These are phyloP conservation scores for Wickerhamiella lipophila DNA, from an alignment of 805 yeast species.

Conservation along the genomic window DNA sequence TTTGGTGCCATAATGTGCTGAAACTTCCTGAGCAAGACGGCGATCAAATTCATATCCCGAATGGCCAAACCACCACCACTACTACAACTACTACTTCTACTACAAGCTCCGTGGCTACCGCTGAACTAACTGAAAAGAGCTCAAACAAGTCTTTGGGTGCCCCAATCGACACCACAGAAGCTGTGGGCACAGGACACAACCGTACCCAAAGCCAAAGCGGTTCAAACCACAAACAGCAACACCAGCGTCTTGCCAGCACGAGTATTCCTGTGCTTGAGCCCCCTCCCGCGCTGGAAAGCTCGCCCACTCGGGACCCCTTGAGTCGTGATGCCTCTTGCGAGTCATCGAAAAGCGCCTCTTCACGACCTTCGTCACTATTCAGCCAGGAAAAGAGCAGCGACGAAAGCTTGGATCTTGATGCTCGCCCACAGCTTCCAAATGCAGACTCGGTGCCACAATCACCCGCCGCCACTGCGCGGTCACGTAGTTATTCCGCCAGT, in stretches of 20 bases:
- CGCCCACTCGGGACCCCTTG: slow-evolving; percentile 3
- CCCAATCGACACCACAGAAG: too few species aligned
- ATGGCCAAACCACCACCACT: background rate
- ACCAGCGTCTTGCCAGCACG: background rate
- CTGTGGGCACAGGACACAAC: background rate
- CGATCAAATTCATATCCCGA: background rate
- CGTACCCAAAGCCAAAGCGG: background rate
- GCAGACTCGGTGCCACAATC: slow-evolving; percentile 7
- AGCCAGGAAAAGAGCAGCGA: slow-evolving; percentile 1
- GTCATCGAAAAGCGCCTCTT: slow-evolving; percentile 4
- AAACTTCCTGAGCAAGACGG: slow-evolving; percentile 2
- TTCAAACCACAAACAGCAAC: background rate
- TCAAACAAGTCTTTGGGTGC: background rate
- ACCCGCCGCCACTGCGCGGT: background rate
- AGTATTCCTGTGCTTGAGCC: background rate
- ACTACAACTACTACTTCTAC: background rate
- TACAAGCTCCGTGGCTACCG: background rate
- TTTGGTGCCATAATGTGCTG: slow-evolving; percentile 15
- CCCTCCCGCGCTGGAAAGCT: background rate
- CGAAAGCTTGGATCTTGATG: slow-evolving; percentile 8
- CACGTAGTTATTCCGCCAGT: background rate
- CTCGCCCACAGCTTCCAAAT: slow-evolving; percentile 6
- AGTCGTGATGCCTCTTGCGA: slow-evolving; percentile 4
- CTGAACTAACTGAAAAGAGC: background rate
- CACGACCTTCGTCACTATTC: slow-evolving; percentile 1